phyloP scores from a whole-genome alignment of 2,329 filamentous ascomycete genomes.

The Aspergillus uvarum region DNA sequence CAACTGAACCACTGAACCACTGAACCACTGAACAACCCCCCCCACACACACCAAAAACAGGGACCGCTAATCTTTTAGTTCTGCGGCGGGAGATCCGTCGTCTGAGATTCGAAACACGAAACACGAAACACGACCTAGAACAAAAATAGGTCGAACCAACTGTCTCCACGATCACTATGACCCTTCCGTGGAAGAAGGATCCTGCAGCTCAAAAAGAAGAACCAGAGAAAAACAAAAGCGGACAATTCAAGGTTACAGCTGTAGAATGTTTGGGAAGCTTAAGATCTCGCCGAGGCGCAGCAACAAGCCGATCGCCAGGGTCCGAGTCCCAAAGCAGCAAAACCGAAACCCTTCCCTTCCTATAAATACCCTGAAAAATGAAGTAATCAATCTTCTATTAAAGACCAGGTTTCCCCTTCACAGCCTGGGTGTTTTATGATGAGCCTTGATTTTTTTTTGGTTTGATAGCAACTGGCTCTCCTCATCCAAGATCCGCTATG shows the following conservation, averaged over 20 bases:
- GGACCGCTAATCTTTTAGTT: conserved; percentile 2
- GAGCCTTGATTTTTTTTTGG: too few relatives aligned
- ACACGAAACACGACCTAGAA: conserved; percentile 1
- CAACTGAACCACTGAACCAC: too few relatives aligned
- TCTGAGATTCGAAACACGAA: conserved; percentile 6
- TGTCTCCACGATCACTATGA: not conserved
- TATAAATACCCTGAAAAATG: not conserved
- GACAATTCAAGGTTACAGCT: not conserved
- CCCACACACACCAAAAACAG: conserved; percentile 2
- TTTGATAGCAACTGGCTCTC: too few relatives aligned
- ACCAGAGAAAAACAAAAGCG: not conserved
- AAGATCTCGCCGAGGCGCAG: not conserved
- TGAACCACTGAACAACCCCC: not conserved
- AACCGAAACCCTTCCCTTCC: not conserved
- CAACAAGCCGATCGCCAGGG: not conserved
- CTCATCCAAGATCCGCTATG: too few relatives aligned
- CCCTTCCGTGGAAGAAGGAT: not conserved
- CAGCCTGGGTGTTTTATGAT: not conserved
- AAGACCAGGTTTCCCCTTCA: not conserved
- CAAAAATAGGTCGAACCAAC: not conserved
- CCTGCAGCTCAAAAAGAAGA: not conserved
- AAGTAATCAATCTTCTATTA: not conserved
- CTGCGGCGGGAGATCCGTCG: conserved; percentile 3
- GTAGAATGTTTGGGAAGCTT: not conserved
- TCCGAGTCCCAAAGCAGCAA: not conserved